phyloP scores from a whole-genome alignment of 768 basidiomycete species.

The Sarcodon sp. region DNA sequence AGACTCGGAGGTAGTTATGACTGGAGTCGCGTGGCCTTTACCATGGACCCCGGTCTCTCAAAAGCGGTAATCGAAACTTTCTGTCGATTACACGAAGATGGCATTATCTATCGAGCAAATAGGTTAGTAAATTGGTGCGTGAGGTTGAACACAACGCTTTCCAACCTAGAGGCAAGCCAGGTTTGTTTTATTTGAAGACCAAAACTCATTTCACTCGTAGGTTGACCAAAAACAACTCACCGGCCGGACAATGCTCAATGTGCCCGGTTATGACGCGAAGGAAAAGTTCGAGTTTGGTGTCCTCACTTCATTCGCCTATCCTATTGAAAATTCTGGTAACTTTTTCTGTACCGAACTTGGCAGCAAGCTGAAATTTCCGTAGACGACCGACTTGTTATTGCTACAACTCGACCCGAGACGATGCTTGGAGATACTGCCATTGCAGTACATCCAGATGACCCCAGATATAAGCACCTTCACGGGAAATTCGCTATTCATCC shows the following conservation, averaged over 20 bases:
- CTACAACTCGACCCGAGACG: slow-evolving; percentile 96
- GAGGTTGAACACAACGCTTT: slow-evolving; percentile 87
- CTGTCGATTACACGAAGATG: slow-evolving; percentile 82
- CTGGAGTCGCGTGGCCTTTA: slow-evolving; percentile 91
- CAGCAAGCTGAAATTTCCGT: neutral
- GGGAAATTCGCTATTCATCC: slow-evolving; percentile 89
- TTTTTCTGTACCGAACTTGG: neutral
- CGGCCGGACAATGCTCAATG: slow-evolving; percentile 74
- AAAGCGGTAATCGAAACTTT: slow-evolving; percentile 89
- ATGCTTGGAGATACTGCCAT: slow-evolving; percentile 98
- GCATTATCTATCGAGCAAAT: slow-evolving; percentile 89
- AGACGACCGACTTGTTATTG: slow-evolving; percentile 89
- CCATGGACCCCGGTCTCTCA: slow-evolving; percentile 77
- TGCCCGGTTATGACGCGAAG: slow-evolving; percentile 92
- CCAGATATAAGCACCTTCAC: slow-evolving; percentile 90
- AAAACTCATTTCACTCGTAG: slow-evolving; percentile 19
- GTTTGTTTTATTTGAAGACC: neutral
- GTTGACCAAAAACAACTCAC: slow-evolving; percentile 87
- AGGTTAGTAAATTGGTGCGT: slow-evolving; percentile 98
- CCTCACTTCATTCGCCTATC: slow-evolving; percentile 93
- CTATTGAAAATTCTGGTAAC: slow-evolving; percentile 72
- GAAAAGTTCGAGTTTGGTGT: slow-evolving; percentile 97
- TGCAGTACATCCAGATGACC: slow-evolving; percentile 90
- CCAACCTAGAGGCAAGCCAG: slow-evolving; percentile 77
- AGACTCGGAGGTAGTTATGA: slow-evolving; percentile 90